Conservation (phyloP, 179 eudicot genomes). For the Patellifolia procumbens region DNA sequence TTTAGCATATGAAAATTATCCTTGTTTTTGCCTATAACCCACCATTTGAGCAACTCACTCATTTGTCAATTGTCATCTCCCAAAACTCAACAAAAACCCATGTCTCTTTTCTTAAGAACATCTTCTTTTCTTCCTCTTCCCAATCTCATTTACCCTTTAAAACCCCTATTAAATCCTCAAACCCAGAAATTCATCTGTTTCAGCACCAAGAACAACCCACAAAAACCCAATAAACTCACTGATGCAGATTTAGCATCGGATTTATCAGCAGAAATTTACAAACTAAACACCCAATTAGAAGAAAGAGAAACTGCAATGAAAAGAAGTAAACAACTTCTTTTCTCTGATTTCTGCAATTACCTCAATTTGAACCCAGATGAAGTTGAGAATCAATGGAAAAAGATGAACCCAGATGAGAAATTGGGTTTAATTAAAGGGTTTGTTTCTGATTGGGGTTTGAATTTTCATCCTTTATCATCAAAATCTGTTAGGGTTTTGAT, state of each 20-base stretch:
- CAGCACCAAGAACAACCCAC: conserved; percentile 27
- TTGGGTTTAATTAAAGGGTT: conserved; percentile 52
- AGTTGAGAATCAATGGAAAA: conserved; percentile 43
- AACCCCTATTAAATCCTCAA: conserved; percentile 21
- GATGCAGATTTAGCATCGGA: conserved; percentile 40
- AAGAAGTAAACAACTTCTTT: conserved; percentile 52
- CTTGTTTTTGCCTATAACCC: neutral
- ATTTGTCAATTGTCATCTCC: neutral
- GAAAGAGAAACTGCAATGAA: conserved; percentile 56
- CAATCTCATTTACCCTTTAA: neutral
- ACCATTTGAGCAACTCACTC: neutral
- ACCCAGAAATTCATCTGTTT: conserved; percentile 32
- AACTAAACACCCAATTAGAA: conserved; percentile 34
- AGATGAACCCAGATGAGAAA: conserved; percentile 52
- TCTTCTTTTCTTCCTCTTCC: conserved; percentile 2
- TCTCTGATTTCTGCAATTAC: conserved; percentile 50
- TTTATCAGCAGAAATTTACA: conserved; percentile 45
- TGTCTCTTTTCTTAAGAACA: conserved; percentile 24
- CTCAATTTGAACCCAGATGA: conserved; percentile 38
- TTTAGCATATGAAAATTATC: too few species aligned
- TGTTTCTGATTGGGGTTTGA: conserved; percentile 59
- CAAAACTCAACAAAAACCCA: neutral
- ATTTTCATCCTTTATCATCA: conserved; percentile 65
- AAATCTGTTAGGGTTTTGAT: conserved; percentile 57
- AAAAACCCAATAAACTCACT: conserved; percentile 14